Evolutionary conservation across 257 asterid genomes (phyloP).

Genomic region (Lavandula angustifolia): DNA sequence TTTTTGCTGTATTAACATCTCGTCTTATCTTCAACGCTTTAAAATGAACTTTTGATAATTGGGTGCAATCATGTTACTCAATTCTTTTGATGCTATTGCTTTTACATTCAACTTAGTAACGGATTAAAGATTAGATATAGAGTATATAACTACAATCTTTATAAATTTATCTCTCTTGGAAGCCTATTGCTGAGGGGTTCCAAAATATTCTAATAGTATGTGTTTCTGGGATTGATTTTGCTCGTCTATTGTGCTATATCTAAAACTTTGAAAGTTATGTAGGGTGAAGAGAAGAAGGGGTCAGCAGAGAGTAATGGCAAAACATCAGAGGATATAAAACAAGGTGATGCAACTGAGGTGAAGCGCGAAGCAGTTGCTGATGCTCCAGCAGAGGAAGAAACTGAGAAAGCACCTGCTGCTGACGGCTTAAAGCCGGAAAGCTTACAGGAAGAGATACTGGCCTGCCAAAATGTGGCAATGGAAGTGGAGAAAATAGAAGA

Average conservation of each 20-base stretch:
- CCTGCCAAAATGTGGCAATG: constrained; percentile 13
- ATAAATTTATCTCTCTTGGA: background rate
- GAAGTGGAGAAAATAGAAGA: constrained; percentile 30
- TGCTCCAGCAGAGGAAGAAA: constrained; percentile 19
- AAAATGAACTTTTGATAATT: background rate
- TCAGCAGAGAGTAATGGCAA: constrained; percentile 20
- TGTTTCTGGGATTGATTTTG: background rate
- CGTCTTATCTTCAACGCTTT: background rate
- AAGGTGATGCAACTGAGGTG: constrained; percentile 19
- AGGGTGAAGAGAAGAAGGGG: constrained; percentile 32
- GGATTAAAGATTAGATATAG: background rate
- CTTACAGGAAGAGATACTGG: constrained; percentile 23
- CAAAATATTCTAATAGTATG: too few species aligned
- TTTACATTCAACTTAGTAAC: background rate
- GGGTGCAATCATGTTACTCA: too few species aligned
- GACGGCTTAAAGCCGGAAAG: constrained; percentile 17
- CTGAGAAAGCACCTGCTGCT: constrained; percentile 21
- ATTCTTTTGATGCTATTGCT: background rate
- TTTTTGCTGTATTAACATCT: background rate
- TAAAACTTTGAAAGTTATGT: constrained; percentile 15
- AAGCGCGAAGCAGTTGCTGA: constrained; percentile 33
- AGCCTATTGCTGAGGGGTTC: background rate
- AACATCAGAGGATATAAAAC: constrained; percentile 16
- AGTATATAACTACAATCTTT: background rate
- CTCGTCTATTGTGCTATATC: background rate